A percentile compares a stretch with the other conserved stretches of the same genome.
Conservation (phyloP, 2,329 filamentous ascomycete species). For the Fusarium sarcochroum region DNA sequence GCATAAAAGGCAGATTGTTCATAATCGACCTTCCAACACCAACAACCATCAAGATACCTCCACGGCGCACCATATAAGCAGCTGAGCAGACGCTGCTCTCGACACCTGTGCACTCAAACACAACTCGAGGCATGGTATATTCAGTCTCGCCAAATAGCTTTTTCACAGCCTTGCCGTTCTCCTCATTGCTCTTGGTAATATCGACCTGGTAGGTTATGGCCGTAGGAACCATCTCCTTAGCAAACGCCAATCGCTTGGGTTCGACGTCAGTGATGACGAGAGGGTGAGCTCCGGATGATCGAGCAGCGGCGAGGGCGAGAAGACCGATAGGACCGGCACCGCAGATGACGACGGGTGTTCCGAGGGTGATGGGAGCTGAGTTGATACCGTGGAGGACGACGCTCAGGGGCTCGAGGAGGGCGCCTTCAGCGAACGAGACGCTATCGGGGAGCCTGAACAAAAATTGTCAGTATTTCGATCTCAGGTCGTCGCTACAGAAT, state of each 20-base stretch:
- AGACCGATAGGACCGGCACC: conserved; percentile 76
- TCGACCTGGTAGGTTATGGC: conserved; percentile 69
- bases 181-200: conserved; percentile 58
- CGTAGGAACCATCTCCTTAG: conserved; percentile 68
- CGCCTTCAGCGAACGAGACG: conserved; percentile 70
- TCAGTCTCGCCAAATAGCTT: conserved; percentile 68
- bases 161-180: conserved; percentile 67
- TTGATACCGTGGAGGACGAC: conserved; percentile 74
- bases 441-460: conserved; percentile 63
- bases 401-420: conserved; percentile 74
- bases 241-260: conserved; percentile 67
- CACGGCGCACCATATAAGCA: conserved; percentile 68
- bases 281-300: conserved; percentile 74
- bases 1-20: conserved; percentile 78
- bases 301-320: conserved; percentile 68
- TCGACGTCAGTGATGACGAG: conserved; percentile 76
- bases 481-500: too few species aligned
- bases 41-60: conserved; percentile 74
- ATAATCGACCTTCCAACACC: conserved; percentile 73
- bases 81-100: conserved; percentile 74
- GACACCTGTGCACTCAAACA: conserved; percentile 76
- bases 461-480: conserved; percentile 11
- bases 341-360: conserved; percentile 69
- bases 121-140: conserved; percentile 69
- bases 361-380: conserved; percentile 66